phyloP scores from a whole-genome alignment of 371 early-diverging fungal species.

The Mortierella sp. region DNA sequence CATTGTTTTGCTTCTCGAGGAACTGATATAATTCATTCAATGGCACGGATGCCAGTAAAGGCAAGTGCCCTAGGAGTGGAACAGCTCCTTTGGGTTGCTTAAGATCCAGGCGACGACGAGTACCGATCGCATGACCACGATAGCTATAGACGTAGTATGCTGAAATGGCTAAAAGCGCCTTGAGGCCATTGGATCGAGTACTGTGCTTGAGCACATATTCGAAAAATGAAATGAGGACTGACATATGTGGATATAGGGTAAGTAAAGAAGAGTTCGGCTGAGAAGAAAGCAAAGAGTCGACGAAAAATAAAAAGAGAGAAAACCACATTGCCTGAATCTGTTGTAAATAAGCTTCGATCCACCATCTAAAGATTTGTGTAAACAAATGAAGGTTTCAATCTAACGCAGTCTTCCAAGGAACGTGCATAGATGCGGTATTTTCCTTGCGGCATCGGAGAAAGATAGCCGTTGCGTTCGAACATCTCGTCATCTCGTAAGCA shows the following conservation, averaged over 20 bases:
- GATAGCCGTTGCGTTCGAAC: too few species aligned
- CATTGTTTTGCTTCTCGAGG: constrained; percentile 19
- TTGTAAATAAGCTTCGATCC: too few species aligned
- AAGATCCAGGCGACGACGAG: constrained; percentile 18
- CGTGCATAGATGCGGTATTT: too few species aligned
- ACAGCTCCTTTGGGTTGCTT: constrained; percentile 20
- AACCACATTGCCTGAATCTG: too few species aligned
- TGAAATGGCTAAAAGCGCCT: neutral
- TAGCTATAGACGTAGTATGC: neutral
- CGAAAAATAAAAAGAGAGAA: too few species aligned
- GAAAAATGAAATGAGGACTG: neutral
- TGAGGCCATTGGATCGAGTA: constrained; percentile 4
- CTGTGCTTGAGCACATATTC: neutral
- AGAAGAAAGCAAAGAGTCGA: too few species aligned
- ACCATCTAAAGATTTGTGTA: too few species aligned
- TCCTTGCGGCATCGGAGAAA: too few species aligned
- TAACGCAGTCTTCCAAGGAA: too few species aligned
- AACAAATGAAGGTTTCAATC: too few species aligned
- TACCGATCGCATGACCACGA: constrained; percentile 18
- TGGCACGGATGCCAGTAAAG: constrained; percentile 13
- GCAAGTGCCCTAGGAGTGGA: constrained; percentile 17
- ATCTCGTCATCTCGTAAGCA: too few species aligned
- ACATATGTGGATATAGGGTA: neutral
- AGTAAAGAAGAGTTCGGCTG: too few species aligned
- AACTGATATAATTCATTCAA: constrained; percentile 27